These are phyloP conservation scores for Beauveria sp. DNA, from an alignment of 2,329 filamentous ascomycete genomes.

Conservation along the genomic window DNA sequence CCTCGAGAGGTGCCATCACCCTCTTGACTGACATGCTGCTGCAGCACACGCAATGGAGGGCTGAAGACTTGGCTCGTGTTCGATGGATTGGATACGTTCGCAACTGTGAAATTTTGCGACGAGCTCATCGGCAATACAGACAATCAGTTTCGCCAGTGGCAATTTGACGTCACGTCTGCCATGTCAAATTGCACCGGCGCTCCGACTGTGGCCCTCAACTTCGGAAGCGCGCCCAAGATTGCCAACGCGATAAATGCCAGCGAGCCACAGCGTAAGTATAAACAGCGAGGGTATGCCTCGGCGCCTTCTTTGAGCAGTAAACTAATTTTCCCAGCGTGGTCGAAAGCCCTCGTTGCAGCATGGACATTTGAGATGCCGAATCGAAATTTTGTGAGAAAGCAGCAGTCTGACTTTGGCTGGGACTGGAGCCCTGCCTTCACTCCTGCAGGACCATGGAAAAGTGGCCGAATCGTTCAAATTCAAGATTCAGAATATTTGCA, in stretches of 20 bases:
- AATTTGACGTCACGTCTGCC: slow-evolving; percentile 45
- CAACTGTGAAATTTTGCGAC: slow-evolving; percentile 47
- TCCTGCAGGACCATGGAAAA: slow-evolving; percentile 57
- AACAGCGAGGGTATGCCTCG: not conserved
- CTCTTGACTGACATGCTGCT: not conserved
- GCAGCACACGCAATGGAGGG: slow-evolving; percentile 19
- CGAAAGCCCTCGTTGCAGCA: not conserved
- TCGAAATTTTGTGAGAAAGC: slow-evolving; percentile 40
- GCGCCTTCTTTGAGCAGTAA: not conserved
- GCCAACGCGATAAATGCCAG: slow-evolving; percentile 1
- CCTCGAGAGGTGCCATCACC: slow-evolving; percentile 11
- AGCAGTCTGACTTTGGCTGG: slow-evolving; percentile 59
- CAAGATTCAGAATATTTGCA: slow-evolving; percentile 29
- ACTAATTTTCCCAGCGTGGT: not conserved
- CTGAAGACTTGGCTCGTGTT: slow-evolving; percentile 46
- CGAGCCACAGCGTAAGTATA: not conserved
- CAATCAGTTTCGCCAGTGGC: slow-evolving; percentile 57
- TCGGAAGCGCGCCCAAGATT: slow-evolving; percentile 17
- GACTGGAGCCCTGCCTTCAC: slow-evolving; percentile 55
- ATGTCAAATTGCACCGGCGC: slow-evolving; percentile 19
- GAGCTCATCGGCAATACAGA: slow-evolving; percentile 47
- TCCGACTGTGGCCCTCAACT: slow-evolving; percentile 15
- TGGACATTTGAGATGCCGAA: slow-evolving; percentile 7
- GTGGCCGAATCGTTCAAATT: slow-evolving; percentile 49
- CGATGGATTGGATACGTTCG: slow-evolving; percentile 55